Conservation (phyloP, 1,139 yeast species). For the Suhomyces bolitotheri region DNA sequence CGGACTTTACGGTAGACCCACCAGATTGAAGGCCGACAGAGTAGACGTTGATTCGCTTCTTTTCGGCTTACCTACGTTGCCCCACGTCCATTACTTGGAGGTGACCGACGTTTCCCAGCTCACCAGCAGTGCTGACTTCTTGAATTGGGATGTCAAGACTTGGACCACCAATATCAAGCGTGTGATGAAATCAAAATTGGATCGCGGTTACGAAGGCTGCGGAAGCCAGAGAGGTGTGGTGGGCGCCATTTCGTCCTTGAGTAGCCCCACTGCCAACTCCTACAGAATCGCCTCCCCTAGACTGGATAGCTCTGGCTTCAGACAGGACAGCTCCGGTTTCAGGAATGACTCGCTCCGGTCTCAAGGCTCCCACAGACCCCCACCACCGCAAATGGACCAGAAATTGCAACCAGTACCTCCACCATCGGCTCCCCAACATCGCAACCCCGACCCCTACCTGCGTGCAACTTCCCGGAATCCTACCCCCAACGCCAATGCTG, state of each 20-base stretch:
- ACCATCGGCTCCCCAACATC: neutral
- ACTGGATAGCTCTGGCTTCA: slow-evolving; percentile 7
- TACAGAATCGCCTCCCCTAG: slow-evolving; percentile 2
- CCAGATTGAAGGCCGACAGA: slow-evolving; percentile 84
- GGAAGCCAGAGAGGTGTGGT: slow-evolving; percentile 66
- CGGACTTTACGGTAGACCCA: slow-evolving; percentile 88
- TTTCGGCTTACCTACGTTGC: slow-evolving; percentile 90
- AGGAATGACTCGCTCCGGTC: neutral
- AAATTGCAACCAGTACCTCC: slow-evolving; percentile 9
- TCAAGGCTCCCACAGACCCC: slow-evolving; percentile 1
- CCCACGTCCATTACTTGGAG: slow-evolving; percentile 77
- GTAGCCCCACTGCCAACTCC: slow-evolving; percentile 9
- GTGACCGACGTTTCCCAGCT: slow-evolving; percentile 30
- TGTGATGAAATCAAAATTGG: slow-evolving; percentile 61
- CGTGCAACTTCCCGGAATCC: slow-evolving; percentile 5
- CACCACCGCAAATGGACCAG: slow-evolving; percentile 6
- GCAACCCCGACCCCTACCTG: slow-evolving; percentile 3
- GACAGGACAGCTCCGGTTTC: slow-evolving; percentile 6
- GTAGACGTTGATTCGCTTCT: slow-evolving; percentile 74
- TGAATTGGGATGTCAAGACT: slow-evolving; percentile 61
- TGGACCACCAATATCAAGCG: slow-evolving; percentile 72
- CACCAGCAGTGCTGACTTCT: slow-evolving; percentile 14
- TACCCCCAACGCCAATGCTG: slow-evolving; percentile 1
- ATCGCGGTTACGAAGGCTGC: slow-evolving; percentile 80
- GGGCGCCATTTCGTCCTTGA: slow-evolving; percentile 46